Base-by-base conservation (phyloP, 495 filamentous ascomycete genomes). In the Bacidia gigantensis region DNA sequence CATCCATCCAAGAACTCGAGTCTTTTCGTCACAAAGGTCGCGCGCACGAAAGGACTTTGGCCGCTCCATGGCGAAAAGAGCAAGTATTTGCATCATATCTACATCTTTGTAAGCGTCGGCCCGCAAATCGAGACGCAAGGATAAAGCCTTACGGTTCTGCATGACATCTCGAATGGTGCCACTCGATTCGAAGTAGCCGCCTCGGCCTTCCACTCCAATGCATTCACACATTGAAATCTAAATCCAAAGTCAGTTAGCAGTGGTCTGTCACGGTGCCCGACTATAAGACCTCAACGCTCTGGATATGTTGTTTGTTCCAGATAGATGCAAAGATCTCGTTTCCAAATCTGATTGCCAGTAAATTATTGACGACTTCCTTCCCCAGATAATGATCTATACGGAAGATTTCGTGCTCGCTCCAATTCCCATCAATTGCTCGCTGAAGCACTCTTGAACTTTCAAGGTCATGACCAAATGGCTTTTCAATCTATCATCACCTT, bases 351-450 rank as follows among this genome's bases (percentile, higher is more conserved):
- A 98, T 79, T 56, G 96, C 94, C 49, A 98, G 78, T 62, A 98
- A 89, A 66, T 97, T 98, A 79, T 98, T 98, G 54, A 98, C 92
- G 88, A 98, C 97, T 74, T 98, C 92, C 77, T 98, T 98, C 59
- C 92, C 92, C 39, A 98, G 79, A 65, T 98, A 98, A 70, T 98
- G 92, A 67, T 98, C 92, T 61, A 98, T 97, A 62, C 92, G 89
- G 80, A 93, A 98, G 58, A 97, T 86, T 72, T 98, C 92, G 42
- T 96, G 89, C 69, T 98, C 92, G 63, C 83, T 90, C 92, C 92
- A 98, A 72, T 96, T 87, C 21, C 90, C 89, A 58, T 87, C 87
- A 41, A 97, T 74, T 2, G 89, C 88, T 66, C 86, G 89, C 60
- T 96, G 88, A 46, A 98, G 78, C 59, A 94, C 87, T 41, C 90